These are phyloP conservation scores for Diutina scorzettiae DNA, from an alignment of 1,139 yeast species.

Conservation along the genomic window DNA sequence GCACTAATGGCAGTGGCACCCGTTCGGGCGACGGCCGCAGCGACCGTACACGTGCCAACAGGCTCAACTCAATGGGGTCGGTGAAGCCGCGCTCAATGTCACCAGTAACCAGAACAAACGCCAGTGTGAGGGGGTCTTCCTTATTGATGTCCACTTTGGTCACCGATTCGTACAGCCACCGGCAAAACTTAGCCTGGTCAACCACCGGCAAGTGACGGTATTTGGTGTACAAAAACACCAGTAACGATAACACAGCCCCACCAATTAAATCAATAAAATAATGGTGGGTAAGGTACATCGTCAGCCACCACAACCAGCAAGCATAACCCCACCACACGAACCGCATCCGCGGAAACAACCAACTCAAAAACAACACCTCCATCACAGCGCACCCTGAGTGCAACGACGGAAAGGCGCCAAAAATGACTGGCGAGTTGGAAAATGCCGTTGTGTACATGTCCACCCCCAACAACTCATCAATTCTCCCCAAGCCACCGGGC, in stretches of 20 bases:
- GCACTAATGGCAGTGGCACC: background rate
- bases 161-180: conserved; percentile 65
- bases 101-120: background rate
- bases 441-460: conserved; percentile 84
- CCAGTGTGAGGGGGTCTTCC: conserved; percentile 21
- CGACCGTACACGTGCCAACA: background rate
- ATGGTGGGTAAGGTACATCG: conserved; percentile 95
- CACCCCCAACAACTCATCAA: conserved; percentile 69
- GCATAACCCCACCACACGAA: conserved; percentile 65
- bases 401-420: conserved; percentile 96
- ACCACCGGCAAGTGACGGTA: conserved; percentile 64
- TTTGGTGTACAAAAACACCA: conserved; percentile 63
- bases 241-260: conserved; percentile 68
- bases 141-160: conserved; percentile 17
- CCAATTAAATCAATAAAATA: conserved; percentile 87
- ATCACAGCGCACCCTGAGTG: conserved; percentile 91
- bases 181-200: conserved; percentile 52
- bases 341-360: conserved; percentile 62
- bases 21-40: conserved; percentile 1
- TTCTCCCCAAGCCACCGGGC: conserved; percentile 92
- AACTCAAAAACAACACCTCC: conserved; percentile 78
- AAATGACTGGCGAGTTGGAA: conserved; percentile 80
- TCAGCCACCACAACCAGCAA: conserved; percentile 94
- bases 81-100: background rate
- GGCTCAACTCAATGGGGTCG: background rate